A percentile compares a stretch with the other conserved stretches of the same genome.
phyloP scores from a whole-genome alignment of 2,329 filamentous ascomycete species.

The Myriosclerotinia curreyana region DNA sequence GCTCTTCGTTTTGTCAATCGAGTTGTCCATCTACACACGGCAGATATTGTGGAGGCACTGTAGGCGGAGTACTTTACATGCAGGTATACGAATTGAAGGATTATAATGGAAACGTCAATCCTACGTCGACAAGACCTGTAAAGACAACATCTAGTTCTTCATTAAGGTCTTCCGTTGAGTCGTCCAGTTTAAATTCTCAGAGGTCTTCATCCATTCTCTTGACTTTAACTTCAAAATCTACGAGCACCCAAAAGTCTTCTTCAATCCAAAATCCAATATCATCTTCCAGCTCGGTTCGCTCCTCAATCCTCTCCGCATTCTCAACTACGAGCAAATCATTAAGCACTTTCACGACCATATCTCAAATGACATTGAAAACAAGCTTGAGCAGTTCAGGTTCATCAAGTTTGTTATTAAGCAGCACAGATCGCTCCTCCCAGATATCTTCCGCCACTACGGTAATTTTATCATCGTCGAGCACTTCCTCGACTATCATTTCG shows the following conservation, averaged over 20 bases:
- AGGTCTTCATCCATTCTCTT: not conserved
- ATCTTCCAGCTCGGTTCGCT: not conserved
- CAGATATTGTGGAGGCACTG: conserved; percentile 2
- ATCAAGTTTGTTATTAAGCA: not conserved
- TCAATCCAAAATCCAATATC: not conserved
- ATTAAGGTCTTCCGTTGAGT: not conserved
- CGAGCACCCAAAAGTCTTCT: not conserved
- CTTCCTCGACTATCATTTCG: no score
- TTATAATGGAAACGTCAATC: not conserved
- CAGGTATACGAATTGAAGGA: conserved; percentile 12
- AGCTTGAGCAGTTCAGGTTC: not conserved
- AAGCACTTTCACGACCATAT: not conserved
- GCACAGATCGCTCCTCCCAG: not conserved
- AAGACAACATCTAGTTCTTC: not conserved
- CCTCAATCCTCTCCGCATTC: not conserved
- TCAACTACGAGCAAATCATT: not conserved
- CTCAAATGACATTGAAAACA: not conserved
- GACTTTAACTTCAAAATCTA: not conserved
- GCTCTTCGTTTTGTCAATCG: conserved; percentile 7
- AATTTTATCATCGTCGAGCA: no score
- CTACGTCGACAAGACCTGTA: not conserved
- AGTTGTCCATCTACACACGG: not conserved
- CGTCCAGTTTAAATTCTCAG: not conserved
- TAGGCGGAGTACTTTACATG: conserved; percentile 1
- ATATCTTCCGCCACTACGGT: not conserved